Percentiles rank a stretch among this genome's conserved stretches.
Conservation (phyloP, 768 basidiomycete species). For the Pleurotus eryngii region DNA sequence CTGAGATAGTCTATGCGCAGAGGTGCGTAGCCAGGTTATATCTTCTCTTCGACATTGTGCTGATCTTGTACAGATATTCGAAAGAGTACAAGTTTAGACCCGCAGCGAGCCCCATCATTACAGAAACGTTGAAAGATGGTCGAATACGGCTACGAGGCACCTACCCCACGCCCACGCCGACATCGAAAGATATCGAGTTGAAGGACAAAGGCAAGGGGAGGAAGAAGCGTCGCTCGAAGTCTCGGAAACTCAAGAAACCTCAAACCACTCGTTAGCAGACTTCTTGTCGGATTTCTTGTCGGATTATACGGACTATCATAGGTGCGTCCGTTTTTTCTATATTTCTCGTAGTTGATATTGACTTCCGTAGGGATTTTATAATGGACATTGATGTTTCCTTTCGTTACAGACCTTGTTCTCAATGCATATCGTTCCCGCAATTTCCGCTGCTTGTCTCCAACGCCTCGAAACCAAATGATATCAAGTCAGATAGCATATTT, state of each 20-base stretch:
- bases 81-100: slow-evolving; percentile 80
- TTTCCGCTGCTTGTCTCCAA: background rate
- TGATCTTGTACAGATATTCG: slow-evolving; percentile 58
- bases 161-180: slow-evolving; percentile 27
- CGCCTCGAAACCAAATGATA: background rate
- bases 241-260: background rate
- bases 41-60: background rate
- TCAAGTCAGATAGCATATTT: background rate
- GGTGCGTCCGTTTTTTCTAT: background rate
- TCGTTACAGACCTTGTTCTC: background rate
- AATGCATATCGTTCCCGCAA: background rate
- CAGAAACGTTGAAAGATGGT: slow-evolving; percentile 73
- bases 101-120: slow-evolving; percentile 81
- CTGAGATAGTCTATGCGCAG: slow-evolving; percentile 32
- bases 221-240: background rate
- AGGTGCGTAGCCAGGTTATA: background rate
- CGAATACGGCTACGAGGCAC: slow-evolving; percentile 67
- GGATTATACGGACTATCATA: background rate
- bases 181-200: no score
- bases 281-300: background rate
- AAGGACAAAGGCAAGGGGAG: background rate
- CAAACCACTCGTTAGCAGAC: background rate
- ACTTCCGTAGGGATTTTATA: background rate
- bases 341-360: background rate
- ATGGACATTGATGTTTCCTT: background rate